Base-by-base conservation (phyloP, 768 basidiomycete species). In the Butyriboletus loyo region DNA sequence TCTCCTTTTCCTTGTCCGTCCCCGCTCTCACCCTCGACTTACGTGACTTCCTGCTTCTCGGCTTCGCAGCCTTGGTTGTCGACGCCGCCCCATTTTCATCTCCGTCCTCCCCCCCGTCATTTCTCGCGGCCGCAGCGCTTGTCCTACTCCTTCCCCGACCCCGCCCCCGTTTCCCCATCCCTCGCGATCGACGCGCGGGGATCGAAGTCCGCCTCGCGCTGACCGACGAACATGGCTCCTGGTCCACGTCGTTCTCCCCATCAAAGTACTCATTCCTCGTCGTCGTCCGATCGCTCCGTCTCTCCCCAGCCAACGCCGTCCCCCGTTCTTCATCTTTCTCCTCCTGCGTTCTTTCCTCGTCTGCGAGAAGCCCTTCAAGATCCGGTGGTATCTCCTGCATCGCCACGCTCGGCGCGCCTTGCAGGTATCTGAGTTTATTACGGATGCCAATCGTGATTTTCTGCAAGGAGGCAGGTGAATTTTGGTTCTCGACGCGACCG, bases 341-440 rank as follows among this genome's bases (percentile, higher is more conserved):
- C 36, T 86, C 87, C 15, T 72, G 71, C 28, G 77, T 84, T 49
- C 77, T 72, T 28, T 88, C 84, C 65, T 92, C 90, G 49, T 86
- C 84, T 5, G 78, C 83, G 27, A 95, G 69, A 63, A 90, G 78
- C 1, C 83, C 87, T 56, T 85, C 86, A 15, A 99, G 73, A 61
- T 95, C 88, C 0, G 95, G 95, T 4, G 97, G 96, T 25, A 98
- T 91, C 71, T 98, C 93, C 63, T 93, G 90, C 90, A 98, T 89
- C 58, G 85, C 85, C 10, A 98, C 92, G 65, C 91, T 93, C n/a
- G 96, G 96, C 37, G 96, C 97, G 30, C 95, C 94, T 55, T 94
- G 88, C 14, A 98, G 75, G 68, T 93, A 98, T 28, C 96, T 79
- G 39, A 99, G 74, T 68, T 96, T 94, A 62, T 87, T 92, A 25